Evolutionary conservation across 208 protist species (phyloP).

Genomic region (Leishmania lainsoni): DNA sequence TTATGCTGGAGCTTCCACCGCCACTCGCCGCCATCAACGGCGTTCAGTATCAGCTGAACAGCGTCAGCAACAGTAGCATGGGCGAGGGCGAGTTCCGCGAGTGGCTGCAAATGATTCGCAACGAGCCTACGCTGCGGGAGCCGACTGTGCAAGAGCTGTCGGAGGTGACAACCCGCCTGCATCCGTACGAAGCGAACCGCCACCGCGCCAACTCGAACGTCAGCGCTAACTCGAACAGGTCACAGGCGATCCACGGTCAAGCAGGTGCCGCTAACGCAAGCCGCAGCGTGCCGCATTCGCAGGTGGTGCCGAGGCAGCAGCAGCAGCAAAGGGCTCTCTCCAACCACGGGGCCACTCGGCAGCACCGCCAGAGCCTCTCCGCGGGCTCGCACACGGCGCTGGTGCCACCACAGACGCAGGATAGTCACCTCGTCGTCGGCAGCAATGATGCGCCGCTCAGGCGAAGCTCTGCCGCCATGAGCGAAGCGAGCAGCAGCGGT

Average conservation of each 20-base stretch:
- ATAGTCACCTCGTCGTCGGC: not conserved
- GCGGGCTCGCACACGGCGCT: constrained; percentile 2
- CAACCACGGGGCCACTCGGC: constrained; percentile 15
- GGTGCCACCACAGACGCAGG: not conserved
- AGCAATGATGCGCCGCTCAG: constrained; percentile 3
- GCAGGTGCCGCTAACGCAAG: not conserved
- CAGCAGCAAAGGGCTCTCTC: constrained; percentile 24
- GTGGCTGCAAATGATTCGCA: constrained; percentile 60
- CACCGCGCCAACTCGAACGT: constrained; percentile 21
- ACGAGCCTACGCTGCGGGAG: constrained; percentile 15
- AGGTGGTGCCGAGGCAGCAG: not conserved
- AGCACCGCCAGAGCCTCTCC: constrained; percentile 16
- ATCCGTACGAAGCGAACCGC: constrained; percentile 17
- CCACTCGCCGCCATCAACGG: constrained; percentile 65
- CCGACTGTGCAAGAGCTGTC: constrained; percentile 43
- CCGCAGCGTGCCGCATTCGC: not conserved
- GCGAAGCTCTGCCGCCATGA: not conserved
- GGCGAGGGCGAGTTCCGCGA: constrained; percentile 61
- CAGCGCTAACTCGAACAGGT: not conserved
- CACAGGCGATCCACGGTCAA: not conserved
- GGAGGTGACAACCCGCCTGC: constrained; percentile 38
- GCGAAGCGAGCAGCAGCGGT: not conserved
- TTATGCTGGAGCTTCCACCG: constrained; percentile 59
- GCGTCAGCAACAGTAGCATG: constrained; percentile 84
- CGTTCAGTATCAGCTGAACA: constrained; percentile 80